Conservation (phyloP, 306 rosid genomes). For the Sophora flavescens region DNA sequence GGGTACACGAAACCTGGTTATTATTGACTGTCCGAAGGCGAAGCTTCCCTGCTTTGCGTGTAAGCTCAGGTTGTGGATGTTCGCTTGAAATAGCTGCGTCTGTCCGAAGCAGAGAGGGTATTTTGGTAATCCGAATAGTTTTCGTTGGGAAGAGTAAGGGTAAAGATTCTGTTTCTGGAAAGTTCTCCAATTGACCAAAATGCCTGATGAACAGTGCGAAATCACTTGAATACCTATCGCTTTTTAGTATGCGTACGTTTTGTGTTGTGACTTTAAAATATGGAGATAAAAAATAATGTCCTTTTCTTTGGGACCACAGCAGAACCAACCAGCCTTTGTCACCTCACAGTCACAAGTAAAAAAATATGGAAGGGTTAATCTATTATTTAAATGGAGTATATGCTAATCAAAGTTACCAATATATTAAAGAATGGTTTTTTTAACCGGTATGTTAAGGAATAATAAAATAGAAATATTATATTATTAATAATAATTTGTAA, state of each 20-base stretch:
- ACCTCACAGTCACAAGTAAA: neutral
- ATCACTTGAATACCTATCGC: constrained; percentile 49
- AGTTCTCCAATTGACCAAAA: constrained; percentile 53
- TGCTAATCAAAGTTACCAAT: no score
- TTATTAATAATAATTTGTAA: no score
- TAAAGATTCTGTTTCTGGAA: constrained; percentile 56
- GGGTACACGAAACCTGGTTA: constrained; percentile 50
- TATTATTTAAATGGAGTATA: neutral
- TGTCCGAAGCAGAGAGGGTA: constrained; percentile 34
- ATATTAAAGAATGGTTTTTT: no score
- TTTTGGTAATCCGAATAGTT: neutral
- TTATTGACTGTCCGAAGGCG: constrained; percentile 33
- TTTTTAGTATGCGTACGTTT: constrained; percentile 43
- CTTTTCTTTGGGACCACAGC: constrained; percentile 56
- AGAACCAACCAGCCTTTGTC: constrained; percentile 39
- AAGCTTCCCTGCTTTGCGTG: constrained; percentile 62
- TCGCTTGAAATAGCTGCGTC: constrained; percentile 26
- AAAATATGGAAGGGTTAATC: neutral
- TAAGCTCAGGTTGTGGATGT: constrained; percentile 44
- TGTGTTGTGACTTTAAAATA: constrained; percentile 21
- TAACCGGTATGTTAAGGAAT: no score
- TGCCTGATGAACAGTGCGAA: constrained; percentile 41
- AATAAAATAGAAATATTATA: no score
- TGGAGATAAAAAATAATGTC: neutral
- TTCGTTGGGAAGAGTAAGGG: constrained; percentile 17